Evolutionary conservation across 2,329 filamentous ascomycete genomes (phyloP), one percentile per base, ranked within the genome.

Genomic region (Geosmithia putterillii): DNA sequence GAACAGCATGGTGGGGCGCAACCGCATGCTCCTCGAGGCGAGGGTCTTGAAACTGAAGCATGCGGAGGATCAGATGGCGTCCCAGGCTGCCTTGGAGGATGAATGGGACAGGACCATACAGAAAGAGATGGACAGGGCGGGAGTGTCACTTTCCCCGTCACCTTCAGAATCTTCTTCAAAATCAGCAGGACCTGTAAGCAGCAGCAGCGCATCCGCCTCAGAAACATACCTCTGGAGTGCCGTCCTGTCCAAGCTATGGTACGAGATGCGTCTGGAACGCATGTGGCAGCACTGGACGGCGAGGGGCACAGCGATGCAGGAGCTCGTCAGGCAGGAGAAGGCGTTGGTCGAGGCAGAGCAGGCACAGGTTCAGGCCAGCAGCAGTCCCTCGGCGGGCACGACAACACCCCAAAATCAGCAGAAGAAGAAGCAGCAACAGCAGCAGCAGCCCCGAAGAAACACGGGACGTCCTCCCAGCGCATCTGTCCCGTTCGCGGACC

Each of bases 1-100:
- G 18, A 73, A 69, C n/a, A 62, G 71, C 8, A 67, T 81, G 15
- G 52, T 89, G 2, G 63, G 67, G 9, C 63, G 73, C 41, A 76
- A 74, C 51, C 57, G 71, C 17, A 47, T 54, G 4, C 55, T 61
- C 35, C 69, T 70, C n/a, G 59, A 67, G 38, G 55, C 56, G 38
- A 60, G 67, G 15, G 57, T 71, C 12, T 46, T 62, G 40, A 53
- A 53, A 15, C 51, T 66, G 1, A 47, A 65, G 8, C 51, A 60
- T 7, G 51, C 76, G 19, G 53, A 61, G 9, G 65, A 69, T 4
- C 61, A 68, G 1, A 42, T 47, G 2, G 17, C 60, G 4, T 40
- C 48, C 8, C 48, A 51, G 0, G 61, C 64, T 0, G 22, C 42
- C 28, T 48, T 58, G 4, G 70, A 74, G 46, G 75, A 79, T 50